Conservation (phyloP, 768 basidiomycete genomes). For the Mrakia frigida region DNA sequence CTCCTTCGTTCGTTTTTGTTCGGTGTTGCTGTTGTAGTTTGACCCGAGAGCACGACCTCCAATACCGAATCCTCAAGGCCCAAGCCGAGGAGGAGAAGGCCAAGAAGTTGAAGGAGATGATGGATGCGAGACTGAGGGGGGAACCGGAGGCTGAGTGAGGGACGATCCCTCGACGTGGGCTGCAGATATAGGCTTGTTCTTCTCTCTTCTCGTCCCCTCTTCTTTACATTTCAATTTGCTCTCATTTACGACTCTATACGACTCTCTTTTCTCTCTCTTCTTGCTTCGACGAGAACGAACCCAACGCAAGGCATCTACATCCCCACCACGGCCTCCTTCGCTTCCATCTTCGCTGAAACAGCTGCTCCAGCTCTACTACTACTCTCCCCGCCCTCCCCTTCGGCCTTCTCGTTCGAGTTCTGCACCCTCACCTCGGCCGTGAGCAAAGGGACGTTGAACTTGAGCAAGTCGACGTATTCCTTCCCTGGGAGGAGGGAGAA, state of each 20-base stretch:
- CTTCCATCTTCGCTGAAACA: not conserved
- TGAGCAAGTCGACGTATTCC: not conserved
- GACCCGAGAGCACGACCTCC: too few species aligned
- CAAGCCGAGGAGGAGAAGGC: too few species aligned
- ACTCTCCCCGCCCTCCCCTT: not conserved
- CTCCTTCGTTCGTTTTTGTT: not conserved
- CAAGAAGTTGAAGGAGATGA: too few species aligned
- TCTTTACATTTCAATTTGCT: not conserved
- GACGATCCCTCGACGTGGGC: too few species aligned
- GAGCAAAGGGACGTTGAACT: conserved; percentile 22
- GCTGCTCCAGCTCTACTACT: not conserved
- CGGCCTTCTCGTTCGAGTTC: not conserved
- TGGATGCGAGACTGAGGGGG: too few species aligned
- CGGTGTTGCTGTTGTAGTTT: too few species aligned
- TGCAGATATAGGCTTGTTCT: too few species aligned
- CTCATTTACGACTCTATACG: not conserved
- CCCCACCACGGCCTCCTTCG: not conserved
- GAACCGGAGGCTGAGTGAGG: too few species aligned
- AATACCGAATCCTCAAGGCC: too few species aligned
- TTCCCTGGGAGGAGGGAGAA: conserved; percentile 16
- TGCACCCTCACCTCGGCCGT: not conserved
- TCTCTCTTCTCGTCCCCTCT: not conserved
- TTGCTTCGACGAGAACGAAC: too few species aligned
- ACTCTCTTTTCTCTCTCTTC: not conserved
- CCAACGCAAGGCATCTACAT: not conserved